Base-by-base conservation (phyloP, 257 asterid species). In the Paulownia fortunei region DNA sequence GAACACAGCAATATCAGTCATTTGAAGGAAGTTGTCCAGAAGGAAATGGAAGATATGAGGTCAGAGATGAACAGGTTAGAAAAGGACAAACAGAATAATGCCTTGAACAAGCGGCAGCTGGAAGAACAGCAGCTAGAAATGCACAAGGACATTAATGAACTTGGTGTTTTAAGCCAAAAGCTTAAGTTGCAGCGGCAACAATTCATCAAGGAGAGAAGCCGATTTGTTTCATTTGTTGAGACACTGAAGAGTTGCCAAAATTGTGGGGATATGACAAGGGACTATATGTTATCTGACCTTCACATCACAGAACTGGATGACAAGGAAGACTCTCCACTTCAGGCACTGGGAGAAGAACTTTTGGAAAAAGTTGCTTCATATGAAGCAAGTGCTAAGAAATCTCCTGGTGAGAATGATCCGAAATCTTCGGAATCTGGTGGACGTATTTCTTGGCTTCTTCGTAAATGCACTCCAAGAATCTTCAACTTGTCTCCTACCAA, bases 131-230 rank as follows among this genome's bases (percentile, higher is more conserved):
- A 82, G 84, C 76, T 79, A 27, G 97, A 87, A 76, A 88, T 94
- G 96, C 93, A 83, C 69, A 86, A 89, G 73, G 98, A 92, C 85
- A 88, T 92, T 47, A 81, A 84, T 51, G 98, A 90, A 72, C 94
- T 94, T 56, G 90, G 84, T 67, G 79, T 74, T 54, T 84, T 92
- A 76, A 92, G 94, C 83, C 81, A 78, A 81, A 92, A 84, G 82
- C 87, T 92, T 32, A 90, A 89, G 87, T 67, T 61, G 62, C 95
- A 90, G 82, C 82, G 97, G 55, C 82, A 84, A 72, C 88, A 87
- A 37, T 84, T 94, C 78, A 73, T 83, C 12, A 74, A 81, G 79
- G 97, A 92, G 83, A 88, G 90, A 83, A 73, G 76, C 79, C 88
- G 61, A 36, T 92, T 90, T 69, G 81, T 82, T 77, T 81, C 91